A percentile compares a stretch with the other conserved stretches of the same genome.
Evolutionary conservation across 768 basidiomycete species (phyloP).

Genomic region (Cantharellus anzutake): DNA sequence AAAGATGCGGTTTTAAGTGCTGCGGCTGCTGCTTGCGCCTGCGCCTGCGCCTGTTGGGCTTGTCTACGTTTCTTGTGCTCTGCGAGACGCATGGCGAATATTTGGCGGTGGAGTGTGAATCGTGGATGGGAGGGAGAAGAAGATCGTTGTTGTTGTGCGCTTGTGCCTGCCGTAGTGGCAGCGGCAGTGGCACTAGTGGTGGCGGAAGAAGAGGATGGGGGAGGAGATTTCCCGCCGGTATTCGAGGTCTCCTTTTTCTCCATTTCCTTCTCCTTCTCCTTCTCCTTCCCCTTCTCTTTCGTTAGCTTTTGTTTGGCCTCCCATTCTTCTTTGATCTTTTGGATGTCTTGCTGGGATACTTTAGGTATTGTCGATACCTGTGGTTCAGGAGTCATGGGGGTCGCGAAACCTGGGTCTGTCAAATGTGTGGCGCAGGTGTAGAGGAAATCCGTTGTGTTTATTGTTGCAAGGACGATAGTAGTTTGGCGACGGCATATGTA

Average conservation of each 20-base stretch:
- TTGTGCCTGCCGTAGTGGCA: too few relatives aligned
- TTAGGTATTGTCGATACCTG: constrained; percentile 7
- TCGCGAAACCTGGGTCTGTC: constrained; percentile 58
- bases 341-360: constrained; percentile 50
- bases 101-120: constrained; percentile 65
- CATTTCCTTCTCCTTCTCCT: constrained; percentile 6
- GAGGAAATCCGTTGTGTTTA: constrained; percentile 67
- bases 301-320: constrained; percentile 18
- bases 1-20: too few relatives aligned
- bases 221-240: constrained; percentile 8
- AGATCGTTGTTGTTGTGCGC: too few relatives aligned
- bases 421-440: constrained; percentile 76
- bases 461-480: constrained; percentile 65
- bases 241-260: constrained; percentile 4
- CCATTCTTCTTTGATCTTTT: constrained; percentile 69
- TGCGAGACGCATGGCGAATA: constrained; percentile 58
- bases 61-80: constrained; percentile 60
- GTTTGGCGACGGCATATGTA: constrained; percentile 51
- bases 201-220: constrained; percentile 12
- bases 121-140: constrained; percentile 32
- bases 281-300: constrained; percentile 9
- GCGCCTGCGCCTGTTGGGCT: constrained; percentile 34
- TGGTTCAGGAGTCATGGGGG: constrained; percentile 16
- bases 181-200: not conserved
- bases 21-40: too few relatives aligned